phyloP scores from a whole-genome alignment of 306 rosid species.

The peach (Prunus persica) region DNA sequence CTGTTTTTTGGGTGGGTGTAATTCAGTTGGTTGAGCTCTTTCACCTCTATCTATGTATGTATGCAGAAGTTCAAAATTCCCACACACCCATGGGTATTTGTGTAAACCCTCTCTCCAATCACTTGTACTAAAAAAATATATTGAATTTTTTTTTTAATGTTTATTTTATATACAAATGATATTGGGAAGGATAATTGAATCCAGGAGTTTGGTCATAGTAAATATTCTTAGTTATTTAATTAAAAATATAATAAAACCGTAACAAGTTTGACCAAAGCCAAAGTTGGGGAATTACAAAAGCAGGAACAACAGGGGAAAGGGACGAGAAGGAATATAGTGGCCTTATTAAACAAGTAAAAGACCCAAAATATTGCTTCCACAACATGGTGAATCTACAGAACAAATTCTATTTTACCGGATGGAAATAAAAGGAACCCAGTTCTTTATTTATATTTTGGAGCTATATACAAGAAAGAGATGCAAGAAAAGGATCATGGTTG shows the following conservation, averaged over 20 bases:
- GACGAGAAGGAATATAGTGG: background rate
- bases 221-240: too few species aligned
- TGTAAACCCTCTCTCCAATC: too few species aligned
- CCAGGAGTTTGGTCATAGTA: too few species aligned
- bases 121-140: too few species aligned
- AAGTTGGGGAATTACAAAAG: background rate
- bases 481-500: conserved; percentile 3
- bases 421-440: background rate
- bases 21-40: too few species aligned
- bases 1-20: too few species aligned
- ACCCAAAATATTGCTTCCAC: background rate
- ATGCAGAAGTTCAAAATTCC: rapidly evolving
- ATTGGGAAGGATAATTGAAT: too few species aligned
- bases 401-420: background rate
- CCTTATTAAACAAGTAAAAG: background rate
- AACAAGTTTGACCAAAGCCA: background rate
- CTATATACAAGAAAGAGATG: background rate
- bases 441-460: background rate
- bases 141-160: too few species aligned
- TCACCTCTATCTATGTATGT: too few species aligned
- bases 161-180: too few species aligned
- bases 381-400: background rate
- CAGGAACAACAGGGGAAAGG: background rate
- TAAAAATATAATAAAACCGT: too few species aligned
- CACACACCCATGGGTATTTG: too few species aligned